Conservation (phyloP, 1,284 basidiomycete species). For the Irpex sp. region DNA sequence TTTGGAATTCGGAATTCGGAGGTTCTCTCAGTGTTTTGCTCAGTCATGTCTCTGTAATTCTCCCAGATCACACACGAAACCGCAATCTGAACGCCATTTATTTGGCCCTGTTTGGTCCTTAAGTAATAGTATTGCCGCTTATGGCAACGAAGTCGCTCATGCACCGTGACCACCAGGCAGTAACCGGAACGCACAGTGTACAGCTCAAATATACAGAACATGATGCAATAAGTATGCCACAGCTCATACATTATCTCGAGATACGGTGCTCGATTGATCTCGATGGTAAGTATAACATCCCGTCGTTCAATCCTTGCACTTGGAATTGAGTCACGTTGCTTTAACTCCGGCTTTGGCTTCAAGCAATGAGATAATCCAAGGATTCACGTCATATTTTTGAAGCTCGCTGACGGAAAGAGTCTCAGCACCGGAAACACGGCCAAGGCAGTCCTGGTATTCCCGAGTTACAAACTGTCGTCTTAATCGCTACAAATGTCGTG, state of each 20-base stretch:
- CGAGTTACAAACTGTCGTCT: not conserved
- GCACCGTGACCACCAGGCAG: too few relatives aligned
- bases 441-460: constrained; percentile 12
- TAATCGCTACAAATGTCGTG: not conserved
- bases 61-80: constrained; percentile 2
- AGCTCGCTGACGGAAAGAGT: constrained; percentile 29
- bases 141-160: not conserved
- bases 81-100: constrained; percentile 7
- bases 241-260: too few relatives aligned
- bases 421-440: constrained; percentile 34
- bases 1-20: constrained; percentile 9
- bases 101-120: not conserved
- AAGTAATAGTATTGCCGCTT: not conserved
- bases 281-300: too few relatives aligned
- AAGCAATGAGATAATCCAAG: constrained; percentile 28
- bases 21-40: constrained; percentile 1
- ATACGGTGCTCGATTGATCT: too few relatives aligned
- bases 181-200: too few relatives aligned
- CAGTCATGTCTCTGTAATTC: not conserved
- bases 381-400: constrained; percentile 22
- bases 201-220: too few relatives aligned
- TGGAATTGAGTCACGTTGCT: not conserved
- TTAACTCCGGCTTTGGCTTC: not conserved
- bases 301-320: too few relatives aligned
- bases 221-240: too few relatives aligned